Evolutionary conservation across 345 rosid genomes (phyloP), one percentile per base, ranked within the genome.

Genomic region (Mercurialis annua): DNA sequence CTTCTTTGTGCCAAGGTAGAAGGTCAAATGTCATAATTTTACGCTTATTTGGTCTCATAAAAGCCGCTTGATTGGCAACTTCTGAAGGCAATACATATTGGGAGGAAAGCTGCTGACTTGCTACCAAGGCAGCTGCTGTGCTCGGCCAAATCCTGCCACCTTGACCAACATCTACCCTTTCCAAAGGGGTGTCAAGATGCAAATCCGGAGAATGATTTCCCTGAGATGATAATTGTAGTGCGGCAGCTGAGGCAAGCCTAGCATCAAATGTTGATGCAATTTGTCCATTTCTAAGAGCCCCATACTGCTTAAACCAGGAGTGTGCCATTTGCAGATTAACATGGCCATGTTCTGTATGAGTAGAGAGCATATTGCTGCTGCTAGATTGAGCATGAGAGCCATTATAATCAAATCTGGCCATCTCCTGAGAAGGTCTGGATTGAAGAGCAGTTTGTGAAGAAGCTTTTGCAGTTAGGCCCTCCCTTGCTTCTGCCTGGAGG

Each of bases 221-320:
- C 75, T 69, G 46, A 51, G 59, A 55, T 42, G 59, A 55, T 42
- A 71, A 66, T 44, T 82, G 57, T 59, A 77, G 81, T 69, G 83
- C 90, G 53, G 74, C 47, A 70, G 76, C 68, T 57, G 77, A 83
- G 55, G 62, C 77, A 65, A 66, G 61, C 63, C 21, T 72, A 11
- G 77, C 53, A 78, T 83, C 84, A 75, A 64, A 74, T 24, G 69
- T 38, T 14, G 80, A 78, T 59, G 76, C 72, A 60, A 78, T 79
- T 71, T 86, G 82, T 72, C 86, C 92, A 71, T 88, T 87, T 84
- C 74, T 90, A 71, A 80, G 79, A 33, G 85, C 75, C 24, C 90
- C 92, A 70, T 83, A 85, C 71, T 76, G 90, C 76, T 78, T 86
- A 75, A 83, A 84, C 90, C 92, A 88, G 48, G 93, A 85, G 66